Conservation (phyloP, 352 stramenopile species). For the Peronospora tabacina region DNA sequence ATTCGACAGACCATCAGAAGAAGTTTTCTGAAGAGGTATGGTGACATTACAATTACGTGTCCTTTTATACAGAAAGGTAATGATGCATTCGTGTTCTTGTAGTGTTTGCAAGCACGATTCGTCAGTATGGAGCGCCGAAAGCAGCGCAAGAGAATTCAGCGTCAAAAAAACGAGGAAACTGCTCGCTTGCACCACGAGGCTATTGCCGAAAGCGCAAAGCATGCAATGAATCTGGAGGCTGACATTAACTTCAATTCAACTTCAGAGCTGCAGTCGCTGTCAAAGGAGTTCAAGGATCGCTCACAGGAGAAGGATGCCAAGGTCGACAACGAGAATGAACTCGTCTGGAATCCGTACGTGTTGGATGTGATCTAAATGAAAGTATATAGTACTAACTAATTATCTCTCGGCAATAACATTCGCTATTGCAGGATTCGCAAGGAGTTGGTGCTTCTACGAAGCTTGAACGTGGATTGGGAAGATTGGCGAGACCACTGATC, state of each 20-base stretch:
- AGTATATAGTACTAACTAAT: constrained; percentile 1
- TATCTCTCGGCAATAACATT: background rate
- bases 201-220: constrained; percentile 60
- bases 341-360: constrained; percentile 79
- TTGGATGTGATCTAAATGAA: constrained; percentile 3
- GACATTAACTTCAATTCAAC: constrained; percentile 42
- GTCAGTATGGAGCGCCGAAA: constrained; percentile 45
- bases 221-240: constrained; percentile 65
- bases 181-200: constrained; percentile 58
- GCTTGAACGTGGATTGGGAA: constrained; percentile 75
- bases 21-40: constrained; percentile 64
- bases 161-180: constrained; percentile 59
- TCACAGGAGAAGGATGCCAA: constrained; percentile 53
- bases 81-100: background rate
- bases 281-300: constrained; percentile 48
- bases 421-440: constrained; percentile 42
- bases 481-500: constrained; percentile 70
- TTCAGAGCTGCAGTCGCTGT: constrained; percentile 50
- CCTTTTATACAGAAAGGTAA: background rate
- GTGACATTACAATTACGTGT: background rate
- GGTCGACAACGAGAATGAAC: constrained; percentile 56
- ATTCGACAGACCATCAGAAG: constrained; percentile 58
- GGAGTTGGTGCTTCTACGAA: constrained; percentile 70
- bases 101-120: constrained; percentile 58
- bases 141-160: constrained; percentile 54